Evolutionary conservation across 2,329 filamentous ascomycete species (phyloP), one percentile per base, ranked within the genome.

Genomic region (Fusarium concolor): DNA sequence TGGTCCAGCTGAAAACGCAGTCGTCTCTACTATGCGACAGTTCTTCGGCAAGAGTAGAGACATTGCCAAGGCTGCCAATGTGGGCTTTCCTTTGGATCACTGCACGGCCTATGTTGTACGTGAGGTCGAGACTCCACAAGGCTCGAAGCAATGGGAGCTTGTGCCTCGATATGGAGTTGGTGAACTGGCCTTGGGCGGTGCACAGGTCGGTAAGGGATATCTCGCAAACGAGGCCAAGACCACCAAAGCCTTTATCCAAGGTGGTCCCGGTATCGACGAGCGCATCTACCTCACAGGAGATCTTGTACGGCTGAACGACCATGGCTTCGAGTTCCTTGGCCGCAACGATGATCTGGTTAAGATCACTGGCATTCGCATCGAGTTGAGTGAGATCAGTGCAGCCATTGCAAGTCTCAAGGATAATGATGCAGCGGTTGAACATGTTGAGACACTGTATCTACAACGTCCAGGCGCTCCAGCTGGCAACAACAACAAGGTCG

Each of bases 331-430:
- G 51, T 67, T 67, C 7, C 64, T 67, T 0, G 64, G 64, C 1
- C 47, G 64, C 4, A 67, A 67, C 2, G 64, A 67, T 2, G 64
- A 67, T 12, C 35, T 67, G 3, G 59, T 67, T 18, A 67, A 67
- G 29, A 67, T 67, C 2, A 67, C 64, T 0, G 64, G 64, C 2
- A 59, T 67, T 0, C 57, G 64, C 0, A 67, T 67, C 2, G 64
- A 67, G 9, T 15, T 67, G 33, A 67, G 64, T 8, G 64, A 67
- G 35, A 67, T 67, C 12, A 67, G 64, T 2, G 64, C 64, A 3
- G 64, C 64, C 4, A 58, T 57, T 31, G 63, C 64, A 7, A 67
- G 46, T 4, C 24, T 67, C 6, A 67, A 64, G 29, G 57, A 64
- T 1, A 63, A 67, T 1, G 43, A 64, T 4, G 24, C 64, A 0